Percentiles rank a stretch among this genome's conserved stretches.
Evolutionary conservation across 2,329 filamentous ascomycete species (phyloP).

Genomic region (Aspergillus bombycis): DNA sequence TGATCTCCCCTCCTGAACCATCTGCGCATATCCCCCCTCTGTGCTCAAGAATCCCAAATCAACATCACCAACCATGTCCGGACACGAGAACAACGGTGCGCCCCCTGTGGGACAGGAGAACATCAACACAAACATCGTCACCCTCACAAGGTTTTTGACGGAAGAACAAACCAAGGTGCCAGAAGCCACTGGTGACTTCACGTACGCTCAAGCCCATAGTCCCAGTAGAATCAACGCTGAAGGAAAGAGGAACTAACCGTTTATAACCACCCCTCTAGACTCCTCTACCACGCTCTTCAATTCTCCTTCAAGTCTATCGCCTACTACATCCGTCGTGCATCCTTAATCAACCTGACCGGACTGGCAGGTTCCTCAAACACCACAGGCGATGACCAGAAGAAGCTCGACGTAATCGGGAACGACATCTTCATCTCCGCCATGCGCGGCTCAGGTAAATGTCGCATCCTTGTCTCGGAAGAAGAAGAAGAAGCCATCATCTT

Average conservation of each 20-base stretch:
- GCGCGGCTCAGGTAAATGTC: slow-evolving; percentile 87
- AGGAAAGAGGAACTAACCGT: background rate
- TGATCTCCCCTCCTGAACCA: slow-evolving; percentile 1
- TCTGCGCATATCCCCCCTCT: slow-evolving; percentile 8
- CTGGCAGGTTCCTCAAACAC: slow-evolving; percentile 93
- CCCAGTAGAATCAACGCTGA: background rate
- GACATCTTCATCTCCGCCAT: slow-evolving; percentile 96
- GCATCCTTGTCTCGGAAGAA: slow-evolving; percentile 94
- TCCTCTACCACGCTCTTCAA: slow-evolving; percentile 95
- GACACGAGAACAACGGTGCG: slow-evolving; percentile 44
- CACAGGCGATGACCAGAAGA: slow-evolving; percentile 98
- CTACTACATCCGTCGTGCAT: slow-evolving; percentile 97
- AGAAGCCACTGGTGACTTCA: slow-evolving; percentile 97
- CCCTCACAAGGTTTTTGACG: slow-evolving; percentile 90
- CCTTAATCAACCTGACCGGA: slow-evolving; percentile 91
- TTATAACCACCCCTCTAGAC: slow-evolving; percentile 52
- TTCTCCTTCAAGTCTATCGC: slow-evolving; percentile 99
- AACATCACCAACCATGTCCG: slow-evolving; percentile 36
- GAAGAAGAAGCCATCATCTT: slow-evolving; percentile 93
- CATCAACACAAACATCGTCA: slow-evolving; percentile 95
- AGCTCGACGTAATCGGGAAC: slow-evolving; percentile 98
- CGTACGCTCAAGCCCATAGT: slow-evolving; percentile 60
- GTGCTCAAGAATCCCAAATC: slow-evolving; percentile 2
- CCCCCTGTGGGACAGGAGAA: slow-evolving; percentile 68
- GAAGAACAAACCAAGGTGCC: slow-evolving; percentile 93